A percentile compares a stretch with the other conserved stretches of the same genome.
Evolutionary conservation across 345 rosid species (phyloP).

Genomic region (Bretschneidera sinensis): DNA sequence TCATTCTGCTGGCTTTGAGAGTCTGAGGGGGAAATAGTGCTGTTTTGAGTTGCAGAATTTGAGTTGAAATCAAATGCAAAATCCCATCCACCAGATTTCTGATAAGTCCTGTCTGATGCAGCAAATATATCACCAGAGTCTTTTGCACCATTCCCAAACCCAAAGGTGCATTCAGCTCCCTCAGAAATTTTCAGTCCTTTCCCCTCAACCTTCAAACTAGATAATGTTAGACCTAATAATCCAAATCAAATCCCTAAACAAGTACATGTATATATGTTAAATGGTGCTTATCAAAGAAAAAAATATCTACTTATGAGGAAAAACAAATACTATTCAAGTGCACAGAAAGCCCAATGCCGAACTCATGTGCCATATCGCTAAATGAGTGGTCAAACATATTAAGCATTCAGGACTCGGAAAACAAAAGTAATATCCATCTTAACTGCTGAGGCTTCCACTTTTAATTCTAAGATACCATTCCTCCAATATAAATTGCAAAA

Average conservation of each 20-base stretch:
- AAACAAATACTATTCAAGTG: no score
- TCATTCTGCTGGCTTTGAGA: conserved; percentile 23
- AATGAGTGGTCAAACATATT: no score
- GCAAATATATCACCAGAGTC: conserved; percentile 17
- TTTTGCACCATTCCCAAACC: conserved; percentile 16
- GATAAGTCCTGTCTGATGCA: conserved; percentile 19
- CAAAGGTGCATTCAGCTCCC: conserved; percentile 14
- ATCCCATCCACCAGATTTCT: conserved; percentile 32
- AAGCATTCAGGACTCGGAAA: no score
- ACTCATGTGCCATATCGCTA: no score
- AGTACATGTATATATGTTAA: not conserved
- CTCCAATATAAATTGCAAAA: no score
- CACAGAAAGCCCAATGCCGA: no score
- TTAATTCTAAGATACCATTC: no score
- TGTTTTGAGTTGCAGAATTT: conserved; percentile 15
- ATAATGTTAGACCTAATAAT: conserved; percentile 19
- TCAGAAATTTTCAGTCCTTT: conserved; percentile 15
- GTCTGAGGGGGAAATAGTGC: conserved; percentile 7
- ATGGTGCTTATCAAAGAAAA: no score
- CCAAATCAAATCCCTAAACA: conserved; percentile 11
- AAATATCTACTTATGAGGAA: no score
- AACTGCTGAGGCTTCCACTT: no score
- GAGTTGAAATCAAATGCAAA: conserved; percentile 29
- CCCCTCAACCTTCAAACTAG: conserved; percentile 26
- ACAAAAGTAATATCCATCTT: no score